Conservation (phyloP, 2,329 filamentous ascomycete genomes). For the Podosphaera xanthii region DNA sequence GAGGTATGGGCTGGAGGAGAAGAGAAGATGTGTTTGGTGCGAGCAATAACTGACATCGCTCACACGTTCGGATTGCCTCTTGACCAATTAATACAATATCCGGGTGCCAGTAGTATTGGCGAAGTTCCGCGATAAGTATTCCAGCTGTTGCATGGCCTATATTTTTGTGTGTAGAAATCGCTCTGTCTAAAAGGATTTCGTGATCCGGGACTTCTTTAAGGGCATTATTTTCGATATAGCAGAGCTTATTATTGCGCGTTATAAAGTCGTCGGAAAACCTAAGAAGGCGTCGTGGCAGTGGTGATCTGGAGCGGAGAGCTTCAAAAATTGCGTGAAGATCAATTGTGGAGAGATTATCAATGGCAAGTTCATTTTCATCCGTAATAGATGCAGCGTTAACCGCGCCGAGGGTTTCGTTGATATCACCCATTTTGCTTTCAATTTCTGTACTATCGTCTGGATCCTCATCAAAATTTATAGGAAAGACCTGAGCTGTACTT, state of each 20-base stretch:
- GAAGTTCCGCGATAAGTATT: neutral
- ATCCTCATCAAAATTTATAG: neutral
- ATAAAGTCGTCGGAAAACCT: neutral
- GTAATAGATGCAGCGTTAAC: neutral
- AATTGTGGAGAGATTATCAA: neutral
- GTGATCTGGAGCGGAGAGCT: neutral
- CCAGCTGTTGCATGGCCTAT: neutral
- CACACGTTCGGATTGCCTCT: neutral
- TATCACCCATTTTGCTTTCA: neutral
- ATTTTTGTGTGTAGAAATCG: neutral
- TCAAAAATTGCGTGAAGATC: neutral
- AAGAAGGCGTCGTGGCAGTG: neutral
- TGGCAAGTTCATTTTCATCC: neutral
- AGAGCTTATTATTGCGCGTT: neutral
- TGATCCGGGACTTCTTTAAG: neutral
- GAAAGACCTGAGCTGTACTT: neutral
- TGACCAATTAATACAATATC: neutral
- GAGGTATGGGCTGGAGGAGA: neutral
- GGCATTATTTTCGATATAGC: neutral
- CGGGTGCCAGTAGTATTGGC: neutral
- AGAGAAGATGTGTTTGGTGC: neutral
- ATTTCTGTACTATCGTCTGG: neutral
- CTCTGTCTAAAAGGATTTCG: neutral
- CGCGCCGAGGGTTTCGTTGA: neutral
- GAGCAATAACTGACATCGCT: neutral